A percentile compares a stretch with the other conserved stretches of the same genome.
These are phyloP conservation scores for Trichophyton rubrum DNA, from an alignment of 2,329 filamentous ascomycete genomes.

Conservation along the genomic window DNA sequence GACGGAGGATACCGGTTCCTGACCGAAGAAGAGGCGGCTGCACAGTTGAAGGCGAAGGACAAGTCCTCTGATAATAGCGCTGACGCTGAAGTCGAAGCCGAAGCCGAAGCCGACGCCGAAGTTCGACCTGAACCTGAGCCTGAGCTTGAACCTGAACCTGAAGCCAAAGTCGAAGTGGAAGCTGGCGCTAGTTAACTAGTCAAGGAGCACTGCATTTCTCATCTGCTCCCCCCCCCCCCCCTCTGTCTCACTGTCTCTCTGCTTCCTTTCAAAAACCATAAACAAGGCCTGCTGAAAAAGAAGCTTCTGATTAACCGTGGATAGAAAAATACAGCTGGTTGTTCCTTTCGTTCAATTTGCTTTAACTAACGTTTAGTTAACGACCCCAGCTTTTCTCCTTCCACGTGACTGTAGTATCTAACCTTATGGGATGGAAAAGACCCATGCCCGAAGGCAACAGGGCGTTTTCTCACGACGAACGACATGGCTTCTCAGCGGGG, in stretches of 20 bases:
- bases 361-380: no score
- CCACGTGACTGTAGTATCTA: background rate
- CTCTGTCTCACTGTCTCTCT: background rate
- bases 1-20: conserved; percentile 1
- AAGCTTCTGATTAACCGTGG: background rate
- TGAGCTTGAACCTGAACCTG: no score
- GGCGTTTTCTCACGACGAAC: background rate
- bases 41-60: background rate
- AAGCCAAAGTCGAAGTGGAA: no score
- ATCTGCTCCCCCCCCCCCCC: background rate
- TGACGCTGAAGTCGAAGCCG: background rate
- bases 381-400: background rate
- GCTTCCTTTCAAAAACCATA: background rate
- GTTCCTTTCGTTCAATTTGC: no score
- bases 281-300: background rate
- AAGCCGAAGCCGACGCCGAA: background rate
- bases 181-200: no score
- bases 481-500: background rate
- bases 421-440: background rate
- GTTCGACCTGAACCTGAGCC: no score
- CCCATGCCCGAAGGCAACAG: no score
- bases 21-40: background rate
- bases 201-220: background rate
- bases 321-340: background rate
- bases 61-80: no score